These are phyloP conservation scores for Boletus subcaerulescens DNA, from an alignment of 768 basidiomycete genomes.

Conservation along the genomic window DNA sequence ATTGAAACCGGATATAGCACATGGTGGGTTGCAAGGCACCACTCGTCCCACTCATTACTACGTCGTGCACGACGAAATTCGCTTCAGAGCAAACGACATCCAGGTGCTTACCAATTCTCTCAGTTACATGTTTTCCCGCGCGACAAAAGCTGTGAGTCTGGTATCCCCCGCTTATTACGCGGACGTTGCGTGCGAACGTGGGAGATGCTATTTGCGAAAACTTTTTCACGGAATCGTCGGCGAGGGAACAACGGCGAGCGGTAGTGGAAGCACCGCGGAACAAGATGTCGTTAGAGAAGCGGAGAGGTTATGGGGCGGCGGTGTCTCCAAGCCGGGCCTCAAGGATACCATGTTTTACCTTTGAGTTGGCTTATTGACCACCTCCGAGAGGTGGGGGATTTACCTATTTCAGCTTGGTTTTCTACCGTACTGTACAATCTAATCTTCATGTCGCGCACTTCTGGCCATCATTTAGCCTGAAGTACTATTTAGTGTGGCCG, in stretches of 20 bases:
- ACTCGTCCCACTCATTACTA: slow-evolving; percentile 56
- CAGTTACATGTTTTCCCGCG: slow-evolving; percentile 56
- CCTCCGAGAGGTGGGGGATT: not conserved
- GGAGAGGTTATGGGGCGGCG: slow-evolving; percentile 48
- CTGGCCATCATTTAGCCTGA: not conserved
- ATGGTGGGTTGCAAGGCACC: slow-evolving; percentile 47
- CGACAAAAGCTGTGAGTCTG: slow-evolving; percentile 46
- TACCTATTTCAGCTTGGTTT: not conserved
- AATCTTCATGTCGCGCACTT: not conserved
- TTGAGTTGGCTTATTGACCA: slow-evolving; percentile 26
- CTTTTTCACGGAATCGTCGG: slow-evolving; percentile 39
- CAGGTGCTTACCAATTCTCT: slow-evolving; percentile 55
- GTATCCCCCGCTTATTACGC: slow-evolving; percentile 41
- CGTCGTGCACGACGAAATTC: slow-evolving; percentile 52
- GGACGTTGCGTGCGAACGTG: slow-evolving; percentile 52
- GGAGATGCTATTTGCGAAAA: slow-evolving; percentile 50
- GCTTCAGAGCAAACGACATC: slow-evolving; percentile 46
- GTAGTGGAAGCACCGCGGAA: slow-evolving; percentile 40
- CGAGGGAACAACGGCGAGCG: slow-evolving; percentile 27
- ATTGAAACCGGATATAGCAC: slow-evolving; percentile 25
- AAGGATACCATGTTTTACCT: slow-evolving; percentile 79
- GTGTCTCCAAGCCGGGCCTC: slow-evolving; percentile 46
- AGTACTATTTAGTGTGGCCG: not conserved
- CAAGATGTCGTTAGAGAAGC: slow-evolving; percentile 57
- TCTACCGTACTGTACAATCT: not conserved